Base-by-base conservation (phyloP, 805 yeast genomes). In the Lachancea lanzarotensis region DNA sequence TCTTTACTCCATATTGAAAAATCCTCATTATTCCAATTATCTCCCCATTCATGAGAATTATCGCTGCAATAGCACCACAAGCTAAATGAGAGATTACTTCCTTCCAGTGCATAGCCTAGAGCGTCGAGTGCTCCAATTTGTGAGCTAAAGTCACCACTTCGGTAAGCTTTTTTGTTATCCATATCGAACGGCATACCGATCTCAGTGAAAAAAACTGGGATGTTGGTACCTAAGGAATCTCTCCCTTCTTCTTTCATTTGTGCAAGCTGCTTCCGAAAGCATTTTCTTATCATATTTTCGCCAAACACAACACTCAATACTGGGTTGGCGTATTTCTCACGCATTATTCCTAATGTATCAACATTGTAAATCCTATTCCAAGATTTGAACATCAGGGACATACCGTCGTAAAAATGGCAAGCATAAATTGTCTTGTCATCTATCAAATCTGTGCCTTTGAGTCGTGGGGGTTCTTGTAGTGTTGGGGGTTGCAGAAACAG, bases 101-200 rank as follows among this genome's bases (percentile, higher is more conserved):
- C 82, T 60, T 93, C 98, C 35, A 91, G 66, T 0, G 93, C 98
- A 54, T 67, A 75, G 10, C 82, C 73, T 38, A 89, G 61, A 0
- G 96, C 95, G 65, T 91, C 97, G 59, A 86, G 68, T 0, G 97
- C 96, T 6, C 75, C 68, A 2, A 83, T 82, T 59, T 93, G 98
- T 10, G 86, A 73, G 9, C 71, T 64, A 62, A 79, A 93, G 49
- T 79, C 77, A 1, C 90, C 89, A 46, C 71, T 71, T 1, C 63
- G 61, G 58, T 77, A 91, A 0, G 96, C 84, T 39, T 66, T 70
- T 58, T 84, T 86, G 47, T 78, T 72, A 63, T 91, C 90, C 96
- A 91, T 86, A 62, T 93, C 96, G 62, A 83, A 87, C 2, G 98
- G 98, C 82, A 91, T 87, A 5, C 98, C 98, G n/a, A 91, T 89